Evolutionary conservation across 345 rosid genomes (phyloP).

Genomic region (Xanthoceras sorbifolium): DNA sequence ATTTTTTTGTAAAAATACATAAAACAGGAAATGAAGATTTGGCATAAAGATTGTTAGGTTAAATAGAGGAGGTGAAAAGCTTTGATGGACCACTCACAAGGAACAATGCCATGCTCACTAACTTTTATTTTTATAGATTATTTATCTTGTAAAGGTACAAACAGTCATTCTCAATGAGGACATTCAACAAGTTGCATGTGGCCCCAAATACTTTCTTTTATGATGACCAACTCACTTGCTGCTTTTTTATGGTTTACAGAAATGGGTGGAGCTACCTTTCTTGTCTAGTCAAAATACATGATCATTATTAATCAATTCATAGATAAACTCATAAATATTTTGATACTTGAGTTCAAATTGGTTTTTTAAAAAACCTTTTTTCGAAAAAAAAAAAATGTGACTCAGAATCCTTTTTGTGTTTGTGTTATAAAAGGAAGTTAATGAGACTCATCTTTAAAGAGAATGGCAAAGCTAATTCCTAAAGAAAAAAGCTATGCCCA

Average conservation of each 20-base stretch:
- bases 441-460: too few species aligned
- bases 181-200: slow-evolving; percentile 17
- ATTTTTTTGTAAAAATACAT: neutral
- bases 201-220: slow-evolving; percentile 5
- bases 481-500: too few species aligned
- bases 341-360: too few species aligned
- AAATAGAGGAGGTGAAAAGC: slow-evolving; percentile 5
- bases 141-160: slow-evolving; percentile 12
- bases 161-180: slow-evolving; percentile 18
- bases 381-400: too few species aligned
- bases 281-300: neutral
- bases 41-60: neutral
- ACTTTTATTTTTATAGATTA: slow-evolving; percentile 18
- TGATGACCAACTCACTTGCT: neutral
- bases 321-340: too few species aligned
- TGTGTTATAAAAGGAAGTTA: too few species aligned
- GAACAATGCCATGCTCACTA: slow-evolving; percentile 6
- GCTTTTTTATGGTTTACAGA: neutral
- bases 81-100: slow-evolving; percentile 10
- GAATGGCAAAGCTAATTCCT: too few species aligned
- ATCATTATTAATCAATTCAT: too few species aligned
- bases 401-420: too few species aligned
- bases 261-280: neutral
- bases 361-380: too few species aligned
- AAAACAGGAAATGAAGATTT: neutral